phyloP scores from a whole-genome alignment of 148 eudicot genomes.

The Vaccinium macrocarpon region DNA sequence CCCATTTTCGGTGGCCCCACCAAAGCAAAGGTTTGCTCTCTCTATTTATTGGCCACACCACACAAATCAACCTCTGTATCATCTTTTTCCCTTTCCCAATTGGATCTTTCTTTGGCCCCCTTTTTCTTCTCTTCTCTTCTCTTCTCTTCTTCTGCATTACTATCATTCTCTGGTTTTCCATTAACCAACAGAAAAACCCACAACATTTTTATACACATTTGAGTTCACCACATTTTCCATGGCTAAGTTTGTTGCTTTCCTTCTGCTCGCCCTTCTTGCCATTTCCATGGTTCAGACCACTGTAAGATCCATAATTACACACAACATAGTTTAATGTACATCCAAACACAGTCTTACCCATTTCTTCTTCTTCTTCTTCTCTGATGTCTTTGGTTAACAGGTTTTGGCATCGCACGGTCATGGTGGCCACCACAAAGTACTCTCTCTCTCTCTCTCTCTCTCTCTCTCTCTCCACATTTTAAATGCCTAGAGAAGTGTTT shows the following conservation, averaged over 20 bases:
- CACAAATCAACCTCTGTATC: neutral
- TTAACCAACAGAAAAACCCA: too few species aligned
- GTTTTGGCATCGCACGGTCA: constrained; percentile 21
- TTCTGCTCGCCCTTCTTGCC: constrained; percentile 35
- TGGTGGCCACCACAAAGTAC: constrained; percentile 25
- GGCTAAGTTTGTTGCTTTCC: constrained; percentile 37
- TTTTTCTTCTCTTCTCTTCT: too few species aligned
- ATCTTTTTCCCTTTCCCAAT: neutral
- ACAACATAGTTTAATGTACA: neutral
- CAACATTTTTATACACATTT: too few species aligned
- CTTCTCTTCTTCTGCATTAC: neutral
- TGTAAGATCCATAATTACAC: constrained; percentile 7
- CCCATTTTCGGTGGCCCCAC: neutral
- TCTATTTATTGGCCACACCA: constrained; percentile 16
- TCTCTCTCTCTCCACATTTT: neutral
- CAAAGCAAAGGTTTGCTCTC: neutral
- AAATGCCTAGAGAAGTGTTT: neutral
- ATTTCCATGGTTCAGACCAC: constrained; percentile 39
- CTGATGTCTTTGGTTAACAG: neutral
- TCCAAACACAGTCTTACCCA: neutral
- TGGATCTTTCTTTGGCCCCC: neutral
- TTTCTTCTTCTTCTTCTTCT: neutral
- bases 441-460: constrained; percentile 11
- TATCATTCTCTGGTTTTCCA: too few species aligned
- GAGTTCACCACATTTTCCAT: constrained; percentile 7